phyloP scores from a whole-genome alignment of 768 basidiomycete genomes.

The Russula ochroleuca region DNA sequence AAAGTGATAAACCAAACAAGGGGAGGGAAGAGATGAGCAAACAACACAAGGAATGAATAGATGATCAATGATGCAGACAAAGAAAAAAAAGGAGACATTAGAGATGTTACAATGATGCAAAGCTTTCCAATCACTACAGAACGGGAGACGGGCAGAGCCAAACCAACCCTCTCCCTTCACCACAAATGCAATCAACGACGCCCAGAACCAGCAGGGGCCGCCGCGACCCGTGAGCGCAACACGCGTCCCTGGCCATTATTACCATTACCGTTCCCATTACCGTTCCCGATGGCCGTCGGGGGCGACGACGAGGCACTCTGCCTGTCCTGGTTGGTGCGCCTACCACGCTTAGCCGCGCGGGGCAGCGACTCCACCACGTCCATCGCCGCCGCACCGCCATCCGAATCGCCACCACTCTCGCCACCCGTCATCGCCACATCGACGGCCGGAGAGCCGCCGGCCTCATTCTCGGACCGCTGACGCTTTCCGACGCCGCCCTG shows the following conservation, averaged over 20 bases:
- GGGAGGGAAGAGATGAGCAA: neutral
- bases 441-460: neutral
- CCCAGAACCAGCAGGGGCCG: neutral
- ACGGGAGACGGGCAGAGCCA: neutral
- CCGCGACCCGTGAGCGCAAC: slow-evolving; percentile 14
- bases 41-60: neutral
- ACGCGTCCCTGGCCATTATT: neutral
- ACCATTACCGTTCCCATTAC: neutral
- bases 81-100: neutral
- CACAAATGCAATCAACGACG: neutral
- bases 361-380: neutral
- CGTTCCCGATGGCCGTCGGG: neutral
- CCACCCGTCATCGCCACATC: slow-evolving; percentile 16
- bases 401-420: slow-evolving; percentile 2
- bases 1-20: neutral
- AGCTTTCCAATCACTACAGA: neutral
- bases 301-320: neutral
- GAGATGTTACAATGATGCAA: neutral
- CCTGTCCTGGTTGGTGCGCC: neutral
- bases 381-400: neutral
- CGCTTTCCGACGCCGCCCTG: neutral
- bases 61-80: neutral
- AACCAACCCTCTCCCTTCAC: neutral
- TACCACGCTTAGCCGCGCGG: slow-evolving; percentile 12
- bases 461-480: neutral